Base-by-base conservation (phyloP, 371 early-diverging fungal genomes). In the Lichtheimia hyalospora region DNA sequence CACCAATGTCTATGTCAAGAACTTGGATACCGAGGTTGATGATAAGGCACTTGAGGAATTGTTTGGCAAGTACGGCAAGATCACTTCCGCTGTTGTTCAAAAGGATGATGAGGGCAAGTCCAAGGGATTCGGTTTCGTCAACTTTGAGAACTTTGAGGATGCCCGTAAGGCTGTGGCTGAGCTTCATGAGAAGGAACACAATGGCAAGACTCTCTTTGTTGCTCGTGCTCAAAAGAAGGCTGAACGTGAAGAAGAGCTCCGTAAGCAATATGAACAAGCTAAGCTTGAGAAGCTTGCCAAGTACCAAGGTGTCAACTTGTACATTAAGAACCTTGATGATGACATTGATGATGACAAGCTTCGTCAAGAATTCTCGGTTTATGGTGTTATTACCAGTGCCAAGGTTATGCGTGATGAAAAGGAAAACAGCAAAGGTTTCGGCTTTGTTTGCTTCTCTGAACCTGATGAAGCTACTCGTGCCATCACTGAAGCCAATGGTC, bases 1-100 rank as follows among this genome's bases (percentile, higher is more conserved):
- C 85, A 98, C 97, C 75, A 99, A 99, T 84, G 87, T 99, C 58
- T 99, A 96, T 82, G 90, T 99, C 71, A 99, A 98, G 88, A 98
- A 98, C 86, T 73, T 99, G 61, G 94, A 93, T 61, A 81, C 87
- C 58, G 81, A 84, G 50, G 88, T 97, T 59, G 82, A 82, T 56
- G 90, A 96, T 69, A 91, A 92, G 14, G 89, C 91, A 69, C 87
- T 99, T 63, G 68, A 75, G 44, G 86, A 86, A 58, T 68, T 99
- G 79, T 99, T 99, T 75, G 68, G 68, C 49, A 80, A 84, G 69
- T 96, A 81, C 67, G 99, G 99, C 46, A 71, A 81, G 50, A 89
- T 94, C 76, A 94, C 92, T 60, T 98, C 95, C 55, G 89, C 86
- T 53, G 77, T 87, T 55, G 68, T 96, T 60, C 77, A 81, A 63